Base-by-base conservation (phyloP, 164 flowering plant genomes). In the Liquidambar formosana region DNA sequence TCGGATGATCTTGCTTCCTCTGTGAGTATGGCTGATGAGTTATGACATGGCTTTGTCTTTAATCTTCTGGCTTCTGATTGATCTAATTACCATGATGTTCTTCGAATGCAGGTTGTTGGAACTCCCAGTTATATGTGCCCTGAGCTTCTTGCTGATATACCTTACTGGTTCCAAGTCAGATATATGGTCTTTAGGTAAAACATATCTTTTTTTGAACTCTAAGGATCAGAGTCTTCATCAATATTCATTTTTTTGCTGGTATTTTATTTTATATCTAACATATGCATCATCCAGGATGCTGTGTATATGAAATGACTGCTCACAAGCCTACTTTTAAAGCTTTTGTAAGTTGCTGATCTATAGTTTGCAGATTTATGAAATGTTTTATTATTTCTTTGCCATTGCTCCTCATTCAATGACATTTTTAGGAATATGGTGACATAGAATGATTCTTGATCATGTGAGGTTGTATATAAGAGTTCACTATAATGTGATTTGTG, bases 101-200 rank as follows among this genome's bases (percentile, higher is more conserved):
- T 13, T n/a, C 26, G 47, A 49, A 21, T 11, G 41, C 82, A 93
- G 98, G 97, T 96, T 73, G 99, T 96, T 60, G 99, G 99, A 63
- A 96, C 99, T 62, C 99, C 99, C 33, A 96, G 94, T 80, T 93
- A 96, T 64, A 96, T 96, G 99, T 96, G 99, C 73, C 99, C 99
- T 12, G 99, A 96, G 82, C 99, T 96, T 82, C 97, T 96, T 74
- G 98, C 99, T 62, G 99, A 93, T 78, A 92, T 96, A 76, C 99
- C 99, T 45, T 96, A 96, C 78, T n/a, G 99, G 99, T 65, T 89
- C 97, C 13, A 96, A 96, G 77, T 96, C 99, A 45, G 99, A 96
- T 79, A 93, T 96, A 72, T 96, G 99, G 99, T 96, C 98, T 57
- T 79, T 96, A 73, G 99, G 99, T 93, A 79, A 77, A 65, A 12